phyloP scores from a whole-genome alignment of 75 land plant genomes.

The Isoetes taiwanensis region DNA sequence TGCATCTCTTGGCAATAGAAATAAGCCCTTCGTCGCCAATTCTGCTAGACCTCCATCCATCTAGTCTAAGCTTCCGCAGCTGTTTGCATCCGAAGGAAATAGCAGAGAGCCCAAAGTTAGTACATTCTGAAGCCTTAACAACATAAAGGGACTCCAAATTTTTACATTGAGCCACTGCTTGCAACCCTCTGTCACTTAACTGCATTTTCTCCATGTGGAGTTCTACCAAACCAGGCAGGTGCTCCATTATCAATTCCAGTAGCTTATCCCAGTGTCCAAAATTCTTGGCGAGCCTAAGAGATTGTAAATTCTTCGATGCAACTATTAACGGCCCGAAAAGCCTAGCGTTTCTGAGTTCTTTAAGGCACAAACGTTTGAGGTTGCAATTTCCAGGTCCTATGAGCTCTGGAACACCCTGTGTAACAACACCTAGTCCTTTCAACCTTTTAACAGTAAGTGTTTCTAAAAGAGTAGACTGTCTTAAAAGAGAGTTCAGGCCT shows the following conservation, averaged over 20 bases:
- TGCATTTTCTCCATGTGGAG: slow-evolving; percentile 68
- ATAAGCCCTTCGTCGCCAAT: slow-evolving; percentile 72
- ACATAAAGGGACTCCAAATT: slow-evolving; percentile 64
- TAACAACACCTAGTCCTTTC: slow-evolving; percentile 39
- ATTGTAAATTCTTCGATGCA: slow-evolving; percentile 38
- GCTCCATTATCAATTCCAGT: slow-evolving; percentile 32
- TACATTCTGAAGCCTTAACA: slow-evolving; percentile 82
- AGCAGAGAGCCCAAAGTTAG: slow-evolving; percentile 43
- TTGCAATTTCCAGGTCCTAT: slow-evolving; percentile 32
- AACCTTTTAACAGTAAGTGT: slow-evolving; percentile 76
- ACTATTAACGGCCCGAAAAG: slow-evolving; percentile 58
- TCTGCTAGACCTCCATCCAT: slow-evolving; percentile 79
- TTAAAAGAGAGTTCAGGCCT: slow-evolving; percentile 47
- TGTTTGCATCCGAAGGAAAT: slow-evolving; percentile 47
- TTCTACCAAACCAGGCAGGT: slow-evolving; percentile 39
- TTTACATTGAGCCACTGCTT: slow-evolving; percentile 37
- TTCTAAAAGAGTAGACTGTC: slow-evolving; percentile 41
- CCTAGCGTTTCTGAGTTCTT: slow-evolving; percentile 66
- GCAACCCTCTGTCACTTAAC: slow-evolving; percentile 52
- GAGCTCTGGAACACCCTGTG: slow-evolving; percentile 28
- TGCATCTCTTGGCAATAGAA: slow-evolving; percentile 42
- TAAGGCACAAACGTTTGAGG: slow-evolving; percentile 45
- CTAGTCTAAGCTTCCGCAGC: slow-evolving; percentile 63
- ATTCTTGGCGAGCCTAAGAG: slow-evolving; percentile 49
- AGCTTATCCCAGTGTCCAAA: slow-evolving; percentile 73